Evolutionary conservation across 2,329 filamentous ascomycete species (phyloP).

Genomic region (Cladorrhinum sp.): DNA sequence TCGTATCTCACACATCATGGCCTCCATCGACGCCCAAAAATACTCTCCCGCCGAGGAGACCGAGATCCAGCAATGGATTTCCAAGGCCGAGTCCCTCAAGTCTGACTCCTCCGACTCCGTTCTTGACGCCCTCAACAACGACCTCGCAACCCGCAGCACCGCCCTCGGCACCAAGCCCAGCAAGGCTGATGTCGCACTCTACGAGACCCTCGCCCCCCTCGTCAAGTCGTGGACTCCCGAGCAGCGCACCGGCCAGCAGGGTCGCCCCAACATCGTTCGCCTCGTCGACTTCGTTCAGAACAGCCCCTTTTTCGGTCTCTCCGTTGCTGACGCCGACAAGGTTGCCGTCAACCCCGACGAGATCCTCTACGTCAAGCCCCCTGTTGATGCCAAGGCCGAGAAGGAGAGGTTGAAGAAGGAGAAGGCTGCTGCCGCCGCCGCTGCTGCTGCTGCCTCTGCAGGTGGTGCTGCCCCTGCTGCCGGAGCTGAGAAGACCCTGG

Average conservation of each 20-base stretch:
- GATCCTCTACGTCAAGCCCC: slow-evolving; percentile 83
- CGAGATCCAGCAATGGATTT: slow-evolving; percentile 87
- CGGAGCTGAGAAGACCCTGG: slow-evolving; percentile 47
- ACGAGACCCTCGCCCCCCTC: slow-evolving; percentile 70
- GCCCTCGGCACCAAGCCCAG: slow-evolving; percentile 87
- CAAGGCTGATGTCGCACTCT: slow-evolving; percentile 80
- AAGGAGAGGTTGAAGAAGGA: slow-evolving; percentile 97
- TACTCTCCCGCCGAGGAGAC: slow-evolving; percentile 78
- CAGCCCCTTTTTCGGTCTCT: slow-evolving; percentile 68
- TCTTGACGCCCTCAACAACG: slow-evolving; percentile 76
- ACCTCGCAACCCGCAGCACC: slow-evolving; percentile 85
- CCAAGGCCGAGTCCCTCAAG: slow-evolving; percentile 69
- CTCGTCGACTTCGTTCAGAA: slow-evolving; percentile 95
- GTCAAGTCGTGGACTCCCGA: slow-evolving; percentile 79
- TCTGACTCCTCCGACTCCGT: slow-evolving; percentile 62
- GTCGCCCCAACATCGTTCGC: slow-evolving; percentile 86
- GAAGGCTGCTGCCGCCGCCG: slow-evolving; percentile 68
- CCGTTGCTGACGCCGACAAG: slow-evolving; percentile 71
- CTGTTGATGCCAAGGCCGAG: slow-evolving; percentile 87
- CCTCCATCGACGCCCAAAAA: slow-evolving; percentile 61
- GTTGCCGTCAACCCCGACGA: slow-evolving; percentile 74
- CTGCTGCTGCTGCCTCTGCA: slow-evolving; percentile 41
- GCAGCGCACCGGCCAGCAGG: slow-evolving; percentile 84
- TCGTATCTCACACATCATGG: slow-evolving; percentile 52
- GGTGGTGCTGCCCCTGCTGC: slow-evolving; percentile 42